These are phyloP conservation scores for Asterophora lycoperdoides DNA, from an alignment of 768 basidiomycete genomes.

Conservation along the genomic window DNA sequence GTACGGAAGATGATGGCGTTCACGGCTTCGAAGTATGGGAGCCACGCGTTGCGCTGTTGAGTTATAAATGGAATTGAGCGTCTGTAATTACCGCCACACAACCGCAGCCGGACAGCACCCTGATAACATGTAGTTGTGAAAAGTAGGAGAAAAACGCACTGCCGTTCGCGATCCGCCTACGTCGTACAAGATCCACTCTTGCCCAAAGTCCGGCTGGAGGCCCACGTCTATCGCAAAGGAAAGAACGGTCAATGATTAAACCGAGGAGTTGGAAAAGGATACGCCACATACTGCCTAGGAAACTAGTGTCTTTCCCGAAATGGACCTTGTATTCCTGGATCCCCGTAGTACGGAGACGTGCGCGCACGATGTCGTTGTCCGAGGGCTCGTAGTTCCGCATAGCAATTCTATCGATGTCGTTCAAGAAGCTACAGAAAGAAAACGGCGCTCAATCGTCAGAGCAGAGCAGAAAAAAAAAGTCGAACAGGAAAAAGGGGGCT, in stretches of 20 bases:
- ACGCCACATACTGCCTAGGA: constrained; percentile 8
- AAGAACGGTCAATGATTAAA: background rate
- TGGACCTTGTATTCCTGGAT: constrained; percentile 64
- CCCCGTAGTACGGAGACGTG: constrained; percentile 63
- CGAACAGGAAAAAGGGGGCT: too few relatives aligned
- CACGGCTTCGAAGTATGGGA: constrained; percentile 68
- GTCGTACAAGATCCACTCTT: constrained; percentile 66
- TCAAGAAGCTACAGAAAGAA: constrained; percentile 58
- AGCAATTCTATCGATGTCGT: constrained; percentile 61
- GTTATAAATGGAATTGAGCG: background rate
- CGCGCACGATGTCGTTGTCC: constrained; percentile 62
- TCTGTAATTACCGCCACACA: too few relatives aligned
- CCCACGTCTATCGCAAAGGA: constrained; percentile 7
- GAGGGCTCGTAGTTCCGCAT: constrained; percentile 50
- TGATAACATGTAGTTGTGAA: too few relatives aligned
- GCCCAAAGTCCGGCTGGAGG: constrained; percentile 28
- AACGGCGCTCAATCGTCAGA: too few relatives aligned
- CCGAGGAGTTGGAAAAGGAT: background rate
- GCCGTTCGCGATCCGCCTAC: constrained; percentile 61
- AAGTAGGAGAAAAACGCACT: constrained; percentile 29
- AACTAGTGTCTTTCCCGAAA: constrained; percentile 37
- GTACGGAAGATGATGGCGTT: constrained; percentile 75
- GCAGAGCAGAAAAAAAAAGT: too few relatives aligned
- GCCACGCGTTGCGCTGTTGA: constrained; percentile 62
- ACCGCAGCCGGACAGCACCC: too few relatives aligned